These are phyloP conservation scores for Daldinia bambusicola DNA, from an alignment of 495 filamentous ascomycete genomes.

Conservation along the genomic window DNA sequence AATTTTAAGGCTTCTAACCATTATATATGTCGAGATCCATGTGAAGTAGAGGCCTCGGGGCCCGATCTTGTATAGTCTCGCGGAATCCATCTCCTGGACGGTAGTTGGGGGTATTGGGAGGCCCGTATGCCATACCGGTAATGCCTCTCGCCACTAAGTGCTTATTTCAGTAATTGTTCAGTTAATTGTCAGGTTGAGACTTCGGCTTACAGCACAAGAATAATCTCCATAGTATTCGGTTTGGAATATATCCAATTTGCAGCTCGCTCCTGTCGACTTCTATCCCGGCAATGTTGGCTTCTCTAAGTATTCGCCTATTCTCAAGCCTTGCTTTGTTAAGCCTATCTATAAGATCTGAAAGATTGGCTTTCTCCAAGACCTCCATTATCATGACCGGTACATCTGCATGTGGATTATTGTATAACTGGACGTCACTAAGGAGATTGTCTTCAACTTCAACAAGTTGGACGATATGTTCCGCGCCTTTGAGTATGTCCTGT, in stretches of 20 bases:
- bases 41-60: not conserved
- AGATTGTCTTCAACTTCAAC: not conserved
- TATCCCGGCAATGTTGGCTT: not conserved
- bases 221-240: slow-evolving; percentile 21
- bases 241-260: slow-evolving; percentile 11
- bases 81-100: not conserved
- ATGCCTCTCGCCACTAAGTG: slow-evolving; percentile 8
- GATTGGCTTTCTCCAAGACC: not conserved
- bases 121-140: slow-evolving; percentile 21
- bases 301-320: not conserved
- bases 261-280: not conserved
- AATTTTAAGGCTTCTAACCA: not conserved
- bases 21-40: slow-evolving; percentile 28
- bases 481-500: not conserved
- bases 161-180: not conserved
- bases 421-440: not conserved
- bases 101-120: not conserved
- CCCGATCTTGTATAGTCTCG: not conserved
- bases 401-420: not conserved
- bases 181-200: not conserved
- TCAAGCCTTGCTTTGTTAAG: not conserved
- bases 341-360: slow-evolving; percentile 8
- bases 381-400: slow-evolving; percentile 20
- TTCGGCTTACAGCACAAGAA: slow-evolving; percentile 27
- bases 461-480: slow-evolving; percentile 16